phyloP scores from a whole-genome alignment of 2,329 filamentous ascomycete species.

The Penicillium aurantiogriseum region DNA sequence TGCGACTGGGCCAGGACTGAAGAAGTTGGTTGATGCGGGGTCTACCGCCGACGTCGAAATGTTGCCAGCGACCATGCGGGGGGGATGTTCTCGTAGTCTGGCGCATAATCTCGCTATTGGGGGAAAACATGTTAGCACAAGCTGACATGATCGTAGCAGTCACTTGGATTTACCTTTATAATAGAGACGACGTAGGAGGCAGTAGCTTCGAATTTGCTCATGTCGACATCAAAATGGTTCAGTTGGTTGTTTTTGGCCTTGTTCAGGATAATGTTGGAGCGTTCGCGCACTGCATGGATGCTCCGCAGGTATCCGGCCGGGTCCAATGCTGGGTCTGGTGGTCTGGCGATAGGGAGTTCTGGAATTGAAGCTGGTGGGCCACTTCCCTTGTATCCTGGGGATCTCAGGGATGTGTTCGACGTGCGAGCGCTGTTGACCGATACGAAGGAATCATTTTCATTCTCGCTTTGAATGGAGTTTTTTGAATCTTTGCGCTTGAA shows the following conservation, averaged over 20 bases:
- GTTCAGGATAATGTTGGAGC: conserved; percentile 69
- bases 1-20: conserved; percentile 50
- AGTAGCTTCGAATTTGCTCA: conserved; percentile 78
- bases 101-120: conserved; percentile 64
- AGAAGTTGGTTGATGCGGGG: conserved; percentile 53
- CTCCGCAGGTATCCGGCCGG: conserved; percentile 89
- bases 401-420: conserved; percentile 50
- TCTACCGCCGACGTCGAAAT: conserved; percentile 60
- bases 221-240: conserved; percentile 84
- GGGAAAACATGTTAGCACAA: conserved; percentile 3
- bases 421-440: conserved; percentile 45
- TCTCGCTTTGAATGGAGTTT: conserved; percentile 31
- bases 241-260: conserved; percentile 76
- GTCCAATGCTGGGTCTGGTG: conserved; percentile 83
- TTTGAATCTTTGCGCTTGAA: conserved; percentile 50
- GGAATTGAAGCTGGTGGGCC: conserved; percentile 57
- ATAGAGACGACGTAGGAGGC: conserved; percentile 86
- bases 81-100: conserved; percentile 71
- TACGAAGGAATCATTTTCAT: conserved; percentile 41
- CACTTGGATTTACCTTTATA: conserved; percentile 68
- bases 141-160: neutral
- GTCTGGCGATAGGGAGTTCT: conserved; percentile 76
- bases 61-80: conserved; percentile 70
- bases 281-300: conserved; percentile 80
- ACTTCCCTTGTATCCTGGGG: conserved; percentile 49